These are phyloP conservation scores for Penicillium griseofulvum DNA, from an alignment of 2,329 filamentous ascomycete genomes.

Conservation along the genomic window DNA sequence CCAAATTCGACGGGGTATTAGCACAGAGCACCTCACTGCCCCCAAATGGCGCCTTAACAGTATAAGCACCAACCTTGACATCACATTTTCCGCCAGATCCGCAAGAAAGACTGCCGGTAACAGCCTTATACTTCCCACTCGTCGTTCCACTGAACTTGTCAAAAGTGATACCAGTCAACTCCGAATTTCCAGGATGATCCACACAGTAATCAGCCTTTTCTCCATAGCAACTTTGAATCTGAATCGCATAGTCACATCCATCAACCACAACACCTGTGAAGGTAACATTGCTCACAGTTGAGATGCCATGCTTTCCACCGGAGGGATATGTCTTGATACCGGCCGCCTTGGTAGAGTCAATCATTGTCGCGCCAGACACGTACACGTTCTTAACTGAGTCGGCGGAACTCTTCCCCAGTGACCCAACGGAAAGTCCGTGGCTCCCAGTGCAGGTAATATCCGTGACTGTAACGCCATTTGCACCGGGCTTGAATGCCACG, in stretches of 20 bases:
- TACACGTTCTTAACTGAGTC: constrained; percentile 47
- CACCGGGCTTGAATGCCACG: constrained; percentile 46
- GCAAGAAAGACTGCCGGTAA: constrained; percentile 41
- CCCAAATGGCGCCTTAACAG: constrained; percentile 35
- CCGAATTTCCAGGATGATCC: constrained; percentile 34
- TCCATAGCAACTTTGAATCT: constrained; percentile 48
- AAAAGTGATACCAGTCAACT: constrained; percentile 37
- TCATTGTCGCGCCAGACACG: constrained; percentile 43
- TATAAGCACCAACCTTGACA: constrained; percentile 34
- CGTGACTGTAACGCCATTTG: constrained; percentile 41
- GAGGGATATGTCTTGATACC: constrained; percentile 50
- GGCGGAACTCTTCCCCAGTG: constrained; percentile 40
- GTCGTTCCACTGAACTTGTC: constrained; percentile 42
- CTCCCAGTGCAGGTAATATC: constrained; percentile 47
- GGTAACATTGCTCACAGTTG: constrained; percentile 45
- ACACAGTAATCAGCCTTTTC: constrained; percentile 38
- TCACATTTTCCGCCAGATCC: constrained; percentile 39
- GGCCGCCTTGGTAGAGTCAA: constrained; percentile 45
- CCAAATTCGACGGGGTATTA: constrained; percentile 33
- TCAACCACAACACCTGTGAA: constrained; percentile 40
- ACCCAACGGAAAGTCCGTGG: constrained; percentile 51
- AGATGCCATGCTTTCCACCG: constrained; percentile 36
- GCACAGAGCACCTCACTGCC: constrained; percentile 35
- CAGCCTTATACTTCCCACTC: constrained; percentile 35
- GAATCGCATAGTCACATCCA: constrained; percentile 45